Evolutionary conservation across 163 green algal species (phyloP).

Genomic region (Scenedesmus sp.): DNA sequence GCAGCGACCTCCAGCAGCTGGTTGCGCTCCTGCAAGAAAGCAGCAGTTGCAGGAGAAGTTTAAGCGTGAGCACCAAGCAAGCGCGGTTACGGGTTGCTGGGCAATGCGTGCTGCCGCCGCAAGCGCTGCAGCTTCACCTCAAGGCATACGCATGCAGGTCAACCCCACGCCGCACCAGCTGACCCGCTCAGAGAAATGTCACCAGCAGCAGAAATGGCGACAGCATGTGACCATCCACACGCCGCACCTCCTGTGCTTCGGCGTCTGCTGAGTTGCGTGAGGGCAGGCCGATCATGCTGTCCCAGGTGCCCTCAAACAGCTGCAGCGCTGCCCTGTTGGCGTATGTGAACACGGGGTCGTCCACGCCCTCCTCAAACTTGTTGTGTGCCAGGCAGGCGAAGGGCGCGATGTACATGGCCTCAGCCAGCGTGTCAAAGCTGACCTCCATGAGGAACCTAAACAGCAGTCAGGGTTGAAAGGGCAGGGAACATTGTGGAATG

Average conservation of each 20-base stretch:
- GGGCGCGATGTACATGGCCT: slow-evolving; percentile 60
- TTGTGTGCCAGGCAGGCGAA: slow-evolving; percentile 67
- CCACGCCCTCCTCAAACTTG: slow-evolving; percentile 57
- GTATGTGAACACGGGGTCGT: slow-evolving; percentile 62
- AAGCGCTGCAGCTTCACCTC: background rate
- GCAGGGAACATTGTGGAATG: background rate
- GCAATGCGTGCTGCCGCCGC: background rate
- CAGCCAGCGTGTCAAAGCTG: slow-evolving; percentile 57
- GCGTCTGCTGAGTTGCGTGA: slow-evolving; percentile 37
- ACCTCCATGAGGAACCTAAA: slow-evolving; percentile 62
- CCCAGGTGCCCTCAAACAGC: slow-evolving; percentile 49
- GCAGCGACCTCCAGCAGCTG: slow-evolving; percentile 54
- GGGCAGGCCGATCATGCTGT: slow-evolving; percentile 38
- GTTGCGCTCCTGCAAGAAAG: slow-evolving; percentile 50
- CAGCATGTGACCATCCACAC: background rate
- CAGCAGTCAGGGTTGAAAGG: background rate
- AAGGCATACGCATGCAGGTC: background rate
- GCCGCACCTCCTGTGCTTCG: slow-evolving; percentile 9
- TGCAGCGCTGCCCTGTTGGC: slow-evolving; percentile 56
- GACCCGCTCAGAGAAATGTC: background rate
- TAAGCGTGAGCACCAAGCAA: background rate
- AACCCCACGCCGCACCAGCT: background rate
- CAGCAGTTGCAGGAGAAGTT: background rate
- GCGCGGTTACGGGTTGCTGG: background rate
- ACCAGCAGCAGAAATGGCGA: background rate